Conservation (phyloP, 2,329 filamentous ascomycete species). For the Monilinia vaccinii-corymbosi region DNA sequence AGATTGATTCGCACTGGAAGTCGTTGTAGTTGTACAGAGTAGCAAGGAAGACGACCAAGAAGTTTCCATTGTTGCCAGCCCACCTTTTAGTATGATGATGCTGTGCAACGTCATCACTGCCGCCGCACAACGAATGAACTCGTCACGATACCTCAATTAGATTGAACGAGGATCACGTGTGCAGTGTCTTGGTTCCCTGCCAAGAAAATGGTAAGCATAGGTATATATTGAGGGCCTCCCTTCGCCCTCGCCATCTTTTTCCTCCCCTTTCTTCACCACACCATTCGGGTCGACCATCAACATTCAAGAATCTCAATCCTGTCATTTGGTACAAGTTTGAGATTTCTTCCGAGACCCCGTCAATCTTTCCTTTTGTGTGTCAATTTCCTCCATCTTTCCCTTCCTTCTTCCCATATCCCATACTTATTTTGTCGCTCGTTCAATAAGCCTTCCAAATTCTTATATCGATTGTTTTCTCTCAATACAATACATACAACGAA, state of each 20-base stretch:
- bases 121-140: background rate
- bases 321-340: constrained; percentile 29
- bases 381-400: constrained; percentile 14
- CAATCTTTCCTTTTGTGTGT: constrained; percentile 31
- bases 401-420: constrained; percentile 12
- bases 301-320: constrained; percentile 28
- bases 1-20: too few relatives aligned
- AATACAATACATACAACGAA: constrained; percentile 29
- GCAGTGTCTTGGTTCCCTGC: background rate
- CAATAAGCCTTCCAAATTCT: constrained; percentile 20
- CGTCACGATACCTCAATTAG: constrained; percentile 3
- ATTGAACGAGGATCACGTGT: background rate
- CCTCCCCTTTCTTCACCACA: constrained; percentile 28
- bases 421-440: constrained; percentile 31
- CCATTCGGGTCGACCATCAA: constrained; percentile 30
- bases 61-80: too few relatives aligned
- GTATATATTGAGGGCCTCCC: constrained; percentile 5
- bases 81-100: background rate
- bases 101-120: background rate
- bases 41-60: too few relatives aligned
- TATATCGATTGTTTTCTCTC: constrained; percentile 10
- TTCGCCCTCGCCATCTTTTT: constrained; percentile 10
- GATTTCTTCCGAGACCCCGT: constrained; percentile 32
- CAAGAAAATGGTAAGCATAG: background rate
- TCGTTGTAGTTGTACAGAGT: too few relatives aligned